Evolutionary conservation across 306 rosid genomes (phyloP), one percentile per base, ranked within the genome.

Genomic region (Urtica urens): DNA sequence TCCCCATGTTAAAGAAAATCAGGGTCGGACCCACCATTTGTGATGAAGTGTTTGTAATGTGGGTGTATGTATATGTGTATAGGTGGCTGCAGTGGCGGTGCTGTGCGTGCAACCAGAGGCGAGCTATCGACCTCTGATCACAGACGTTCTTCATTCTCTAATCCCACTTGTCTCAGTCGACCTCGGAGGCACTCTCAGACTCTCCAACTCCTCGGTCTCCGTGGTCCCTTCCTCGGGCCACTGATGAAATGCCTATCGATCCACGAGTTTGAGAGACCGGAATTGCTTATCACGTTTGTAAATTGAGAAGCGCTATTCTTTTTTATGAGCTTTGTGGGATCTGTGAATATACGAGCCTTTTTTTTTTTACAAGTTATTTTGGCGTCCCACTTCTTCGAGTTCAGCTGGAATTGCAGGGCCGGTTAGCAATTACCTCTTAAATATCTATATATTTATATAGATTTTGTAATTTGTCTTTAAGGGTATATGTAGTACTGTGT

Each of bases 71-170:
- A 42, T 24, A 7, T 9, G 4, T 45, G 28, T 41, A 57, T 58
- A 90, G 95, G 95, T 82, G 51, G 95, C 99, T 51, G 99, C 95
- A 21, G 95, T 90, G 1, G 97, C 97, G 5, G 95, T 90, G 77
- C 44, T 90, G 15, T 90, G 97, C 33, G 95, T 90, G 58, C 97
- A 90, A 63, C 92, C 97, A 4, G 97, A 90, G 43, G 94, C 94
- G 0, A 77, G 94, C 66, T 90, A 90, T 53, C 82, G 95, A 0
- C 99, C 95, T 0, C 57, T 90, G 43, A 90, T 90, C 42, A 79
- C 82, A 3, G 95, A 90, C 56, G 95, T 90, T 48, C 64, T 90
- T 35, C 99, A 90, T 54, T 85, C 99, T 1, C 99, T 90, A 14
- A 35, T 79, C 43, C 99, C 99, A 56, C 87, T 90, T 31, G 93